Conservation (phyloP, 768 basidiomycete species). For the Pulveroboletus sp. region DNA sequence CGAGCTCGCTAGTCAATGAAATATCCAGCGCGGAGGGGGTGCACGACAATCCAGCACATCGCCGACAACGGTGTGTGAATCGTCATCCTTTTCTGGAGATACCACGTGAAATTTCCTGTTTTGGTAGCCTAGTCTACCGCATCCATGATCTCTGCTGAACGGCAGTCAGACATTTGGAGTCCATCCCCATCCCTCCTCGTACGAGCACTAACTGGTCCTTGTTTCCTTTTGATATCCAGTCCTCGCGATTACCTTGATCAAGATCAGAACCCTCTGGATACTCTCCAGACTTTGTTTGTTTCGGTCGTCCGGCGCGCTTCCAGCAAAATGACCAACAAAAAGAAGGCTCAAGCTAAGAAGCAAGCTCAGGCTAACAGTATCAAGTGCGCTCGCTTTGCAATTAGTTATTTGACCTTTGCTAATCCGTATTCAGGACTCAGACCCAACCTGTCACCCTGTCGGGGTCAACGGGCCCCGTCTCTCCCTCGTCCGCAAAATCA, state of each 20-base stretch:
- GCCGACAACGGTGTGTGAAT: slow-evolving; percentile 5
- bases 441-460: slow-evolving; percentile 1
- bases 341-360: slow-evolving; percentile 28
- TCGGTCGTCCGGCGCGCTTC: background rate
- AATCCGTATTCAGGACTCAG: slow-evolving; percentile 16
- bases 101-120: slow-evolving; percentile 13
- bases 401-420: background rate
- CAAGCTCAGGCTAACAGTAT: slow-evolving; percentile 22
- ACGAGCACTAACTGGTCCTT: background rate
- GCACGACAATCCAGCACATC: background rate
- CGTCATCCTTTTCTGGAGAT: slow-evolving; percentile 3
- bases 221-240: background rate
- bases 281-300: slow-evolving; percentile 3
- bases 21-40: slow-evolving; percentile 2
- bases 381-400: slow-evolving; percentile 15
- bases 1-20: background rate
- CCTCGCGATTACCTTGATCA: background rate
- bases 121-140: slow-evolving; percentile 1
- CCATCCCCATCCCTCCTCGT: background rate
- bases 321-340: slow-evolving; percentile 30
- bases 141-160: background rate
- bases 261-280: slow-evolving; percentile 4
- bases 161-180: background rate
- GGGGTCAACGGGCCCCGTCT: slow-evolving; percentile 12
- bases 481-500: slow-evolving; percentile 15